Evolutionary conservation across 2,329 filamentous ascomycete genomes (phyloP).

Genomic region (Rhinocladiella similis): DNA sequence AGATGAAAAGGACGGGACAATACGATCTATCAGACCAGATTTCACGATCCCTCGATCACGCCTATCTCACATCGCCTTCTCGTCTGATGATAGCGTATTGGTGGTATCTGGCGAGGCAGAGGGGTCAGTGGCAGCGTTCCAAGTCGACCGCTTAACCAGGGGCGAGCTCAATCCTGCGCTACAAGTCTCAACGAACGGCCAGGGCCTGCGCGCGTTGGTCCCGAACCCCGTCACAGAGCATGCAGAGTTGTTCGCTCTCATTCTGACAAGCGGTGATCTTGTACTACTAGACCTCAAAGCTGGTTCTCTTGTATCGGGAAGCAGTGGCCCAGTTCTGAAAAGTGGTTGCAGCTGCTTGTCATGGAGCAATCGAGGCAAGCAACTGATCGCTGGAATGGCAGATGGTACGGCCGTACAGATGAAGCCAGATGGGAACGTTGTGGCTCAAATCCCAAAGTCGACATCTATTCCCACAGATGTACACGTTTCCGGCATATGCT

Average conservation of each 20-base stretch:
- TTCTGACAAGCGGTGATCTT: slow-evolving; percentile 78
- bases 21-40: slow-evolving; percentile 70
- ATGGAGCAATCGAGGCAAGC: slow-evolving; percentile 93
- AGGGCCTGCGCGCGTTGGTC: slow-evolving; percentile 69
- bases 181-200: slow-evolving; percentile 74
- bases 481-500: slow-evolving; percentile 77
- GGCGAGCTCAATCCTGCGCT: slow-evolving; percentile 68
- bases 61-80: slow-evolving; percentile 87
- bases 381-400: slow-evolving; percentile 80
- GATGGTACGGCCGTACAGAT: slow-evolving; percentile 82
- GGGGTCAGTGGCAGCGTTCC: slow-evolving; percentile 80
- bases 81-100: slow-evolving; percentile 81
- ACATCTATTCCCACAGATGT: slow-evolving; percentile 63
- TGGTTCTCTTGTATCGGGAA: slow-evolving; percentile 56
- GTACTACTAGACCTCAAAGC: slow-evolving; percentile 79
- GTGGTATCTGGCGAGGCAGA: slow-evolving; percentile 79
- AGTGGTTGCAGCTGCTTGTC: slow-evolving; percentile 77
- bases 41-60: slow-evolving; percentile 71
- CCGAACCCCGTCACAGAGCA: slow-evolving; percentile 63
- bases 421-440: slow-evolving; percentile 74
- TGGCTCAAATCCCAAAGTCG: slow-evolving; percentile 77
- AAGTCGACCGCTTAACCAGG: slow-evolving; percentile 67
- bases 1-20: slow-evolving; percentile 44
- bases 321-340: slow-evolving; percentile 67
- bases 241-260: slow-evolving; percentile 74